A percentile compares a stretch with the other conserved stretches of the same genome.
These are phyloP conservation scores for Pisolithus thermaeus DNA, from an alignment of 1,284 basidiomycete species.

Conservation along the genomic window DNA sequence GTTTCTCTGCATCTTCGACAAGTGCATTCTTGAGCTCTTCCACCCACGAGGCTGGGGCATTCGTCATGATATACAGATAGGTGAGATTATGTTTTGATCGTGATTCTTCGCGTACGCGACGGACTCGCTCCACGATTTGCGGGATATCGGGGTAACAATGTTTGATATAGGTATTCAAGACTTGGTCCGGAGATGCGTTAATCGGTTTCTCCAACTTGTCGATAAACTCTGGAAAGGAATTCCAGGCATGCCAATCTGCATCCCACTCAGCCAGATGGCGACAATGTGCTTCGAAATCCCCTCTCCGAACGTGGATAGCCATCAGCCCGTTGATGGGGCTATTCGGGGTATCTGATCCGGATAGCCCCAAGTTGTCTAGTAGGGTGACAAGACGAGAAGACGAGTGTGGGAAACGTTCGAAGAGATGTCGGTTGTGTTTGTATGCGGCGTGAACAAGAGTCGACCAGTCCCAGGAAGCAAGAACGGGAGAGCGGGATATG, in stretches of 20 bases:
- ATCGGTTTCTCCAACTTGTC: slow-evolving; percentile 32
- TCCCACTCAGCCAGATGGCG: slow-evolving; percentile 36
- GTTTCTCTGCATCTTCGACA: slow-evolving; percentile 4
- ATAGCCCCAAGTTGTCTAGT: slow-evolving; percentile 4
- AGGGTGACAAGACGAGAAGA: not conserved
- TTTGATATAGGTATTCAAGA: slow-evolving; percentile 25
- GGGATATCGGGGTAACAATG: slow-evolving; percentile 40
- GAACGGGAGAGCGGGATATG: slow-evolving; percentile 33
- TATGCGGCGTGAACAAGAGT: slow-evolving; percentile 32
- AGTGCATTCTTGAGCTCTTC: slow-evolving; percentile 39
- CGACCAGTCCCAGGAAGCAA: slow-evolving; percentile 36
- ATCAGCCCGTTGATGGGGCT: slow-evolving; percentile 36
- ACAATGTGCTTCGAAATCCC: slow-evolving; percentile 55
- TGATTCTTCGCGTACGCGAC: slow-evolving; percentile 19
- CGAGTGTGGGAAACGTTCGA: slow-evolving; percentile 14
- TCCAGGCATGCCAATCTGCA: slow-evolving; percentile 38
- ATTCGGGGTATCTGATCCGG: slow-evolving; percentile 1
- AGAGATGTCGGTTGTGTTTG: slow-evolving; percentile 27
- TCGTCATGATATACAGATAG: slow-evolving; percentile 52
- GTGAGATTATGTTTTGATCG: slow-evolving; percentile 17
- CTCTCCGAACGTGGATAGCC: slow-evolving; percentile 55
- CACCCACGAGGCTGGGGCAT: slow-evolving; percentile 43
- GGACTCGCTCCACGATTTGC: slow-evolving; percentile 35
- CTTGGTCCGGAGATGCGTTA: slow-evolving; percentile 19
- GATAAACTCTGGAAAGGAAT: slow-evolving; percentile 33